Percentiles rank a stretch among this genome's conserved stretches.
Evolutionary conservation across 257 asterid genomes (phyloP).

Genomic region (Eucommia ulmoides): DNA sequence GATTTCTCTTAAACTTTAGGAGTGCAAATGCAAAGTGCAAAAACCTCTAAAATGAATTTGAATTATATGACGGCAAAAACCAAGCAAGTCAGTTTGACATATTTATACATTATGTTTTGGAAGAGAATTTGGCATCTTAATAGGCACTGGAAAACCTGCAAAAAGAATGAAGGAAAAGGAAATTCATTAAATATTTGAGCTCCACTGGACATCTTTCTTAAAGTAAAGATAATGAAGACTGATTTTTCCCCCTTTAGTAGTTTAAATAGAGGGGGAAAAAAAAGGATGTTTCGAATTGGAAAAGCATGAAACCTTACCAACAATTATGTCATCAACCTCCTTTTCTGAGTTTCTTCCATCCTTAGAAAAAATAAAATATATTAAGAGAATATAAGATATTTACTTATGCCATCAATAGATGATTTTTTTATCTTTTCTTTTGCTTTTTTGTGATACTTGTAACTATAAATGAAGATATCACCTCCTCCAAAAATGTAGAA

Average conservation of each 20-base stretch:
- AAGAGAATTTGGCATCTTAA: constrained; percentile 26
- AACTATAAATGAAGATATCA: no score
- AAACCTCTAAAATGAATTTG: not conserved
- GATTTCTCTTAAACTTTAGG: no score
- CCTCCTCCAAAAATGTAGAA: not conserved
- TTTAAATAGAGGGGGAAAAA: constrained; percentile 3
- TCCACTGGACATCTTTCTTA: constrained; percentile 4
- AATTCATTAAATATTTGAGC: constrained; percentile 9
- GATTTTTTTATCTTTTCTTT: no score
- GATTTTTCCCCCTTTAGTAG: not conserved
- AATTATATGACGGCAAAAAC: not conserved
- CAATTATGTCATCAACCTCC: constrained; percentile 33
- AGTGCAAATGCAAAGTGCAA: no score
- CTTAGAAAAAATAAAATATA: constrained; percentile 31
- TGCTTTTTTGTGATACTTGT: no score
- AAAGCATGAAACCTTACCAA: constrained; percentile 36
- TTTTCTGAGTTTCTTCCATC: constrained; percentile 26
- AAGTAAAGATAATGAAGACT: constrained; percentile 2
- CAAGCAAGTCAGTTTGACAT: constrained; percentile 7
- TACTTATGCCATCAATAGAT: no score
- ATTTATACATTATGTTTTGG: constrained; percentile 27
- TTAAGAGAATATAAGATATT: constrained; percentile 11
- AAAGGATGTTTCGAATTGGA: constrained; percentile 9
- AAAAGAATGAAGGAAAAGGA: constrained; percentile 9
- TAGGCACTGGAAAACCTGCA: constrained; percentile 37